Evolutionary conservation across 768 basidiomycete species (phyloP).

Genomic region (Psilocybe cyanescens): DNA sequence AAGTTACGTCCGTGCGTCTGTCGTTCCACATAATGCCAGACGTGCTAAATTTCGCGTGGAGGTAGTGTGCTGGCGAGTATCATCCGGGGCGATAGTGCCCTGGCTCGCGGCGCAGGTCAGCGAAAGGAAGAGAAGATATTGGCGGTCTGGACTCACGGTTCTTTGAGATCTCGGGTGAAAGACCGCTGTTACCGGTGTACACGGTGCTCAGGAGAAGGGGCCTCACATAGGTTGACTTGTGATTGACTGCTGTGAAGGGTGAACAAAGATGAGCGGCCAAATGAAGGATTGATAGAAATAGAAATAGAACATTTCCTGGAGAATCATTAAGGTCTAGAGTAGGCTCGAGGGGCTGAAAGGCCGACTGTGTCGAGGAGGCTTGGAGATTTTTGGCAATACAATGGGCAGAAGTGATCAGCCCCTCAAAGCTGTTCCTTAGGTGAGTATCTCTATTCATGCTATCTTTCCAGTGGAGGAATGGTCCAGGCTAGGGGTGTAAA

Average conservation of each 20-base stretch:
- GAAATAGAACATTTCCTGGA: not conserved
- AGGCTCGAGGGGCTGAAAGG: not conserved
- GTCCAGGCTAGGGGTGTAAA: too few relatives aligned
- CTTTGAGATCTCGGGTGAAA: not conserved
- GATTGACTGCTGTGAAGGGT: constrained; percentile 1
- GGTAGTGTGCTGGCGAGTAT: not conserved
- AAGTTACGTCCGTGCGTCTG: not conserved
- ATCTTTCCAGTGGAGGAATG: too few relatives aligned
- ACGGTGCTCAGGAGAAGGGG: not conserved
- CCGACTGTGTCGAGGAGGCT: not conserved
- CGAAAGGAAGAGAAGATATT: not conserved
- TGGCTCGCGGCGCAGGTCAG: not conserved
- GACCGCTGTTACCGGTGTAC: not conserved
- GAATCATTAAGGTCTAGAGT: not conserved
- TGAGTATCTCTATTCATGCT: too few relatives aligned
- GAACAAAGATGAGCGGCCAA: not conserved
- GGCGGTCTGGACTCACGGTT: not conserved
- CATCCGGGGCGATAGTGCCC: not conserved
- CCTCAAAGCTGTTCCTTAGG: too few relatives aligned
- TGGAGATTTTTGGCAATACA: not conserved
- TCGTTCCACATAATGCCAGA: not conserved
- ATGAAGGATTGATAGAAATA: not conserved
- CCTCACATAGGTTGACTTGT: not conserved
- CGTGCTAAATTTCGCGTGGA: not conserved
- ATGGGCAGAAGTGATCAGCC: too few relatives aligned